Evolutionary conservation across 352 stramenopile genomes (phyloP).

Genomic region (Saprolegnia diclina): DNA sequence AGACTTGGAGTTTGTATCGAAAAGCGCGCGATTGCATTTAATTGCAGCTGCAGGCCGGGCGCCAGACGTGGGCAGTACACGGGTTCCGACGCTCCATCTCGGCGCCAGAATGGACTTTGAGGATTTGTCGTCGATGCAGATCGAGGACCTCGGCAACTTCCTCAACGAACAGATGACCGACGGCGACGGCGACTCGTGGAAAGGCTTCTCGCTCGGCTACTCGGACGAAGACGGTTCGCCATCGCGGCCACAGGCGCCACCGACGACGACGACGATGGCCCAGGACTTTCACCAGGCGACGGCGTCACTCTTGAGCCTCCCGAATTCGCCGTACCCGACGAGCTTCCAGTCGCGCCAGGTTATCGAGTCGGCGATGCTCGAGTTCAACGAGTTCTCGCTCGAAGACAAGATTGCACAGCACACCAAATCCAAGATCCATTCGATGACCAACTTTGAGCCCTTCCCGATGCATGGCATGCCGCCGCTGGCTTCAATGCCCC

Average conservation of each 20-base stretch:
- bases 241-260: not conserved
- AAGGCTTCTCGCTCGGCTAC: constrained; percentile 64
- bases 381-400: constrained; percentile 26
- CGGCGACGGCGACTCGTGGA: constrained; percentile 51
- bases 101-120: constrained; percentile 30
- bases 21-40: not conserved
- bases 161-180: constrained; percentile 48
- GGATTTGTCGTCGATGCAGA: constrained; percentile 65
- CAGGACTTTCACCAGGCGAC: constrained; percentile 1
- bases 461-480: not conserved
- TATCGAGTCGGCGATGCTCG: constrained; percentile 21
- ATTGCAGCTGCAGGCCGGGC: not conserved
- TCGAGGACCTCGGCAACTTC: constrained; percentile 69
- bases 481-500: not conserved
- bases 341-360: constrained; percentile 13
- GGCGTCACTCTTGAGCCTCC: constrained; percentile 8
- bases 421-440: constrained; percentile 9
- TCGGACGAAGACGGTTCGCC: constrained; percentile 36
- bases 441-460: constrained; percentile 8
- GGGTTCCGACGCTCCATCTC: not conserved
- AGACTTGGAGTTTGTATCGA: not conserved
- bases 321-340: constrained; percentile 21
- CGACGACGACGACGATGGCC: constrained; percentile 6
- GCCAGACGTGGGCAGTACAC: not conserved
- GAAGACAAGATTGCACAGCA: constrained; percentile 22